phyloP scores from a whole-genome alignment of 2,329 filamentous ascomycete genomes.

The Aspergillus ochraceoroseus region DNA sequence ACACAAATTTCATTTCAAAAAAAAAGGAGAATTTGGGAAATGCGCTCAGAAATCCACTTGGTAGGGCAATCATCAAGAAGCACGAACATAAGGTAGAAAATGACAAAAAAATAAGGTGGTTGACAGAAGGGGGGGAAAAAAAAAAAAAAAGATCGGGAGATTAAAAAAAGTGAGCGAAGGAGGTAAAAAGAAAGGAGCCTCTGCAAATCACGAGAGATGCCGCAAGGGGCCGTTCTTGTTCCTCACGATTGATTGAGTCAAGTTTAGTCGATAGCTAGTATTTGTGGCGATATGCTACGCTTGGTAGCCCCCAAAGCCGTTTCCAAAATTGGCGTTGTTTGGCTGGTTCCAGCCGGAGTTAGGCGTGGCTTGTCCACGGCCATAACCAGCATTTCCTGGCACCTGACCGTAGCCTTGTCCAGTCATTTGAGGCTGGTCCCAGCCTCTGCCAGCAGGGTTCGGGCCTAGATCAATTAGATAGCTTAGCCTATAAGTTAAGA shows the following conservation, averaged over 20 bases:
- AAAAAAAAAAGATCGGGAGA: constrained; percentile 22
- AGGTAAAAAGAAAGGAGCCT: constrained; percentile 14
- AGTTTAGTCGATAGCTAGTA: constrained; percentile 10
- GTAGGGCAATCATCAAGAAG: constrained; percentile 28
- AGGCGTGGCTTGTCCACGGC: constrained; percentile 61
- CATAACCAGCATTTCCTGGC: constrained; percentile 73
- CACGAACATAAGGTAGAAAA: constrained; percentile 17
- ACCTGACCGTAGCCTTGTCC: constrained; percentile 57
- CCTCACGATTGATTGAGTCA: constrained; percentile 11
- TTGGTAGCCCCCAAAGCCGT: constrained; percentile 58
- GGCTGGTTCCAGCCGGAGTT: constrained; percentile 52
- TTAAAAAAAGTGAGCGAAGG: constrained; percentile 19
- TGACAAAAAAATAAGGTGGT: constrained; percentile 19
- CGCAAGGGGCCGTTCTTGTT: constrained; percentile 13
- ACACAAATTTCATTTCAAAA: constrained; percentile 44
- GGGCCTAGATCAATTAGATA: constrained; percentile 40
- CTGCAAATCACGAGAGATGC: constrained; percentile 18
- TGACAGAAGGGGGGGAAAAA: no score
- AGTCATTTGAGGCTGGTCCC: constrained; percentile 49
- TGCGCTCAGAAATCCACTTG: constrained; percentile 40
- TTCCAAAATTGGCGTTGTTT: constrained; percentile 47
- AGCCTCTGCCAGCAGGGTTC: constrained; percentile 54
- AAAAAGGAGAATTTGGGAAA: constrained; percentile 30
- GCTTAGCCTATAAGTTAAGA: constrained; percentile 13
- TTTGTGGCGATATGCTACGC: constrained; percentile 43